phyloP scores from a whole-genome alignment of 2,329 filamentous ascomycete genomes.

The Fusarium nisikadoi region DNA sequence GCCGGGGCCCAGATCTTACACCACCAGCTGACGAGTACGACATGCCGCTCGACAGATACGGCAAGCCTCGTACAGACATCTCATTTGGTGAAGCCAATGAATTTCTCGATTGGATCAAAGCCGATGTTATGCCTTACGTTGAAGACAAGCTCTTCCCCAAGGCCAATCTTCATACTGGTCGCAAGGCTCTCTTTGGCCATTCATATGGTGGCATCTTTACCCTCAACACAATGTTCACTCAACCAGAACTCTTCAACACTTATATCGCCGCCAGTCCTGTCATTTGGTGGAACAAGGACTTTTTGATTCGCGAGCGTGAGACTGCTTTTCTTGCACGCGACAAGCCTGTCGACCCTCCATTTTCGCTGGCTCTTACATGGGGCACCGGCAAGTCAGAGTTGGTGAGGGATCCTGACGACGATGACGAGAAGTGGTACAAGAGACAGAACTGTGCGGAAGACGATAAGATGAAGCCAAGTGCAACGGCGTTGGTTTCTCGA shows the following conservation, averaged over 20 bases:
- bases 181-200: conserved; percentile 60
- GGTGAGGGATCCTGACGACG: conserved; percentile 42
- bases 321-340: conserved; percentile 37
- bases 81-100: conserved; percentile 55
- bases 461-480: conserved; percentile 37
- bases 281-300: conserved; percentile 59
- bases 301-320: conserved; percentile 50
- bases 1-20: conserved; percentile 47
- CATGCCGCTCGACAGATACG: conserved; percentile 38
- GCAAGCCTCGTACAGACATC: conserved; percentile 42
- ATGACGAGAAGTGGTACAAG: conserved; percentile 45
- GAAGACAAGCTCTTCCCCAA: conserved; percentile 42
- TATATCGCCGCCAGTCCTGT: conserved; percentile 59
- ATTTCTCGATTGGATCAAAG: conserved; percentile 57
- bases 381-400: conserved; percentile 47
- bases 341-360: conserved; percentile 22
- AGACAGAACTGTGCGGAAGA: conserved; percentile 41
- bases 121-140: conserved; percentile 51
- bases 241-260: conserved; percentile 54
- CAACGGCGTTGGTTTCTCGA: conserved; percentile 30
- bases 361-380: conserved; percentile 50
- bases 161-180: conserved; percentile 47
- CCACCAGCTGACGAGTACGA: conserved; percentile 44
- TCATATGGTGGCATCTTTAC: conserved; percentile 61
- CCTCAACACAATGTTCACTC: conserved; percentile 56